Base-by-base conservation (phyloP, 2,329 filamentous ascomycete species). In the Fusarium sp. region DNA sequence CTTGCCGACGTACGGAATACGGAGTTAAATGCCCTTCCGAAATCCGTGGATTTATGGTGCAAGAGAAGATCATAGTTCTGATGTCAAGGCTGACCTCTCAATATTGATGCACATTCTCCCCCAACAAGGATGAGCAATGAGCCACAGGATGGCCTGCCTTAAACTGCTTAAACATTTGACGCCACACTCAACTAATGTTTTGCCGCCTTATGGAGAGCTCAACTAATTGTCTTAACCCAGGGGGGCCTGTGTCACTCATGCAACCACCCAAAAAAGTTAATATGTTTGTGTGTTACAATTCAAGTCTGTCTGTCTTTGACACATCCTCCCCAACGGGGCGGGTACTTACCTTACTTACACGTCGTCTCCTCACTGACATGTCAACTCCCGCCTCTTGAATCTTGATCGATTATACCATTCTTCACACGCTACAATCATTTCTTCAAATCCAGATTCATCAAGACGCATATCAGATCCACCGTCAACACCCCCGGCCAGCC, bases 401-500 rank as follows among this genome's bases (percentile, higher is more conserved):
- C 5, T 22, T 22, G 6, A 40, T 23, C 4, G 13, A 5, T 19
- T 37, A 17, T n/a, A n/a, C 35, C 17, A 19, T 10, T 37, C 17
- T 37, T 30, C 10, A 30, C 27, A 30, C 27, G 27, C 27, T 30
- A 11, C n/a, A 23, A 32, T 58, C 17, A n/a, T 56, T 51, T 48
- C 33, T 45, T 48, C 20, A 37, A 33, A 25, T 49, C 46, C 59
- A 61, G 43, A 67, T 67, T 59, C 52, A 68, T 66, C 65, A 50
- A 68, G 47, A 61, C 40, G 56, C 65, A 68, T 61, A 64, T 49
- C 46, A 49, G 43, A 66, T 56, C 65, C 65, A 54, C 61, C 40
- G 22, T 37, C 23, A 23, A 43, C 44, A 30, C n/a, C 51, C 30
- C 40, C 25, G 41, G 41, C 41, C 40, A 30, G 33, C 62, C 56